Evolutionary conservation across 495 filamentous ascomycete genomes (phyloP).

Genomic region (Saxophila tyrrhenica): DNA sequence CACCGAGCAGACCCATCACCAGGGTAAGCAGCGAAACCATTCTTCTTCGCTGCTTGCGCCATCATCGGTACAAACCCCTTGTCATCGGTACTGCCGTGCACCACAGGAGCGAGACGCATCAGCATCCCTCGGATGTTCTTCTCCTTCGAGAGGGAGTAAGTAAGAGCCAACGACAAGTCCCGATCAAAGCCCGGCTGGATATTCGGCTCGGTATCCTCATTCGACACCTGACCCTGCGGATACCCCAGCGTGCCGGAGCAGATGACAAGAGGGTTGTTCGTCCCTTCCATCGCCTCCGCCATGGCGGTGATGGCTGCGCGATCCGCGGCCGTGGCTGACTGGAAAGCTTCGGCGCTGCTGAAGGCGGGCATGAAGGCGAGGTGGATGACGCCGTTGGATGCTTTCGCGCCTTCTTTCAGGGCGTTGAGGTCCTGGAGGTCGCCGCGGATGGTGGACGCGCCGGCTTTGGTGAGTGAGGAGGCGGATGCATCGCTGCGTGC

Average conservation of each 20-base stretch:
- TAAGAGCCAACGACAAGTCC: slow-evolving; percentile 11
- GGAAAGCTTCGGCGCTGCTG: slow-evolving; percentile 4
- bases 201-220: slow-evolving; percentile 22
- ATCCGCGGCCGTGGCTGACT: slow-evolving; percentile 21
- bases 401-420: slow-evolving; percentile 24
- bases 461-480: slow-evolving; percentile 26
- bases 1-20: slow-evolving; percentile 16
- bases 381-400: slow-evolving; percentile 32
- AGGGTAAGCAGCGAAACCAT: slow-evolving; percentile 22
- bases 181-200: slow-evolving; percentile 22
- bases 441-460: slow-evolving; percentile 30
- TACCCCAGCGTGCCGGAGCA: slow-evolving; percentile 28
- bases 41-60: slow-evolving; percentile 16
- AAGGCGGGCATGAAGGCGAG: slow-evolving; percentile 25
- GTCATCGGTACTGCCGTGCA: slow-evolving; percentile 32
- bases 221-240: slow-evolving; percentile 27
- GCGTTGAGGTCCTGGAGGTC: slow-evolving; percentile 28
- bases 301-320: slow-evolving; percentile 29
- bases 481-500: slow-evolving; percentile 27
- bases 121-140: slow-evolving; percentile 26
- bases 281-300: slow-evolving; percentile 23
- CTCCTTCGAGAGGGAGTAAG: slow-evolving; percentile 20
- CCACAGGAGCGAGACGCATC: slow-evolving; percentile 33
- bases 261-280: slow-evolving; percentile 28
- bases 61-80: slow-evolving; percentile 26